Percentiles rank a stretch among this genome's conserved stretches.
Conservation (phyloP, 768 basidiomycete species). For the Lactarius deliciosus region DNA sequence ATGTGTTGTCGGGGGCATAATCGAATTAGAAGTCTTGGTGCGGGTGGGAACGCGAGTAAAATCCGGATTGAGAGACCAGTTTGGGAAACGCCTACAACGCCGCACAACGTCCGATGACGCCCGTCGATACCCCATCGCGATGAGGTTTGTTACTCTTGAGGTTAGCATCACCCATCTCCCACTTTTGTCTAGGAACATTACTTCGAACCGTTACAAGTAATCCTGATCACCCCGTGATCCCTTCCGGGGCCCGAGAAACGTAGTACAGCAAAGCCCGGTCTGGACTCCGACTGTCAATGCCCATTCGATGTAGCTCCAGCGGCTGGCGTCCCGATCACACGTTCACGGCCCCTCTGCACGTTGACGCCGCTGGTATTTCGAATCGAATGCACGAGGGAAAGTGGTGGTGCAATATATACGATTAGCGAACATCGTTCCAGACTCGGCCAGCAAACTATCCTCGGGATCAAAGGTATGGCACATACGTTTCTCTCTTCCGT, state of each 20-base stretch:
- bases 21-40: neutral
- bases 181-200: neutral
- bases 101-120: neutral
- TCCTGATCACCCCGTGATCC: neutral
- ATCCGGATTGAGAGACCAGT: neutral
- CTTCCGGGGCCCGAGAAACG: neutral
- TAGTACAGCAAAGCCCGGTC: neutral
- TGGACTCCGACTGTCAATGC: neutral
- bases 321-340: neutral
- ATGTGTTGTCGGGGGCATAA: neutral
- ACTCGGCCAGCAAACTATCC: neutral
- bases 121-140: neutral
- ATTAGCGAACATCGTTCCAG: neutral
- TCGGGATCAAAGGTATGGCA: neutral
- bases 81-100: neutral
- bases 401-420: neutral
- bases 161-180: neutral
- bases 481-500: neutral
- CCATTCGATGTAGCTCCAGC: neutral
- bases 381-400: neutral
- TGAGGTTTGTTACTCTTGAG: neutral
- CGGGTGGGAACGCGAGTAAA: neutral
- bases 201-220: neutral
- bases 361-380: neutral
- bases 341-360: neutral